phyloP scores from a whole-genome alignment of 805 yeast species.

The Candida railenensis region DNA sequence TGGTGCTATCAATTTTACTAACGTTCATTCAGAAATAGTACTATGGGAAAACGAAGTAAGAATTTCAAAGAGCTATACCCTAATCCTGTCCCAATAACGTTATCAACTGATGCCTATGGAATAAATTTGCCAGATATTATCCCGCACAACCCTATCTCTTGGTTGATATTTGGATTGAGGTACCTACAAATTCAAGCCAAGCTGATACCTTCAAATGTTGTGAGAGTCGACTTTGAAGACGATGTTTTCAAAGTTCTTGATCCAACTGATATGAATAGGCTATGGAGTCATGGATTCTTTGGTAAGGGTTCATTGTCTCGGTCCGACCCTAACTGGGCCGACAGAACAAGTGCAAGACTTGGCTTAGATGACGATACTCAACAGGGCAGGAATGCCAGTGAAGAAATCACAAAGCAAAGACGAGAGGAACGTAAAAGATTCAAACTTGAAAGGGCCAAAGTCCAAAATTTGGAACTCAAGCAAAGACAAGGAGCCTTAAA shows the following conservation, averaged over 20 bases:
- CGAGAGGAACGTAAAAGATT: conserved; percentile 70
- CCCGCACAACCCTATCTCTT: conserved; percentile 69
- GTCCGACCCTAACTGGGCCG: conserved; percentile 88
- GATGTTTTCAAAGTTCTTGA: conserved; percentile 41
- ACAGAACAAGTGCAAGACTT: conserved; percentile 59
- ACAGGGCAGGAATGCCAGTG: conserved; percentile 36
- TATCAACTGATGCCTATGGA: conserved; percentile 34
- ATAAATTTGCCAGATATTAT: conserved; percentile 48
- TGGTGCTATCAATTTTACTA: too few species aligned
- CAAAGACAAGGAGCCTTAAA: conserved; percentile 27
- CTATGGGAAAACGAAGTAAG: conserved; percentile 33
- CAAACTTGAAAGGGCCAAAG: conserved; percentile 60
- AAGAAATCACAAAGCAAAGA: conserved; percentile 74
- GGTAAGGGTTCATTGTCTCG: conserved; percentile 90
- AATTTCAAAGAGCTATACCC: conserved; percentile 30
- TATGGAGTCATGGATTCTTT: conserved; percentile 89
- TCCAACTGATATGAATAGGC: conserved; percentile 44
- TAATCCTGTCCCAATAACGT: conserved; percentile 59
- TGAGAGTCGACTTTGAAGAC: conserved; percentile 24
- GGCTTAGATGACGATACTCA: conserved; percentile 36
- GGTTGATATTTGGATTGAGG: conserved; percentile 46
- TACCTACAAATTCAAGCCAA: conserved; percentile 21
- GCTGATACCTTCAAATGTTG: conserved; percentile 23
- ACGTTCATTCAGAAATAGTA: conserved; percentile 8
- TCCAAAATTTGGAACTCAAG: conserved; percentile 51